Percentiles rank a stretch among this genome's conserved stretches.
These are phyloP conservation scores for Penicillium fimorum DNA, from an alignment of 495 filamentous ascomycete genomes.

Conservation along the genomic window DNA sequence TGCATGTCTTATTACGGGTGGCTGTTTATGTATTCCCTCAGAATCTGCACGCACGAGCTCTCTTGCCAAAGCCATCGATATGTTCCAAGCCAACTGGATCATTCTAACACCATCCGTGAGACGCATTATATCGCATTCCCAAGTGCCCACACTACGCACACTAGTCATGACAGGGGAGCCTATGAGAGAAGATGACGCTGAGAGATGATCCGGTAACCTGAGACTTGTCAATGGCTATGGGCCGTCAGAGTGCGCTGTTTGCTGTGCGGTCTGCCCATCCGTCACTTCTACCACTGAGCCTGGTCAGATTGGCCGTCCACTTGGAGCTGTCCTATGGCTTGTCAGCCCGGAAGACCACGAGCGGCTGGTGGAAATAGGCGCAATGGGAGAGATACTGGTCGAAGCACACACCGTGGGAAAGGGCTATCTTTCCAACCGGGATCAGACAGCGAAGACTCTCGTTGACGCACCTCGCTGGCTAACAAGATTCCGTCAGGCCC, in stretches of 20 bases:
- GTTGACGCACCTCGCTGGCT: neutral
- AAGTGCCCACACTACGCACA: constrained; percentile 29
- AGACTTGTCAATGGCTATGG: constrained; percentile 23
- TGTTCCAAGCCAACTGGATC: constrained; percentile 13
- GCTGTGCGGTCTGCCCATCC: constrained; percentile 27
- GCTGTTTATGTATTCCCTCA: constrained; percentile 28
- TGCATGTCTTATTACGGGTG: constrained; percentile 29
- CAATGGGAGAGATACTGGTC: constrained; percentile 39
- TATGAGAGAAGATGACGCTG: constrained; percentile 11
- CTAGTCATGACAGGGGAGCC: constrained; percentile 38
- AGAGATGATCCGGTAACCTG: constrained; percentile 13
- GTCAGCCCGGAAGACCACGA: constrained; percentile 30
- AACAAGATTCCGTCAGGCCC: neutral
- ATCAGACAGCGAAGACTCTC: constrained; percentile 12
- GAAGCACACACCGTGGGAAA: constrained; percentile 23
- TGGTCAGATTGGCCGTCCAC: constrained; percentile 31
- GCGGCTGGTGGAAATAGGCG: constrained; percentile 33
- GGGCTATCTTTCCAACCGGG: constrained; percentile 32
- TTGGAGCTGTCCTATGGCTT: constrained; percentile 48
- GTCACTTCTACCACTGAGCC: constrained; percentile 1
- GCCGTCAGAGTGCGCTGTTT: constrained; percentile 46
- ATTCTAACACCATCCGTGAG: constrained; percentile 47
- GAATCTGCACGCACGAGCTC: constrained; percentile 22
- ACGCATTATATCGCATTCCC: constrained; percentile 21
- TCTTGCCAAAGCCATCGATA: constrained; percentile 28